phyloP scores from a whole-genome alignment of 2,329 filamentous ascomycete genomes.

The Elsinoe batatas region DNA sequence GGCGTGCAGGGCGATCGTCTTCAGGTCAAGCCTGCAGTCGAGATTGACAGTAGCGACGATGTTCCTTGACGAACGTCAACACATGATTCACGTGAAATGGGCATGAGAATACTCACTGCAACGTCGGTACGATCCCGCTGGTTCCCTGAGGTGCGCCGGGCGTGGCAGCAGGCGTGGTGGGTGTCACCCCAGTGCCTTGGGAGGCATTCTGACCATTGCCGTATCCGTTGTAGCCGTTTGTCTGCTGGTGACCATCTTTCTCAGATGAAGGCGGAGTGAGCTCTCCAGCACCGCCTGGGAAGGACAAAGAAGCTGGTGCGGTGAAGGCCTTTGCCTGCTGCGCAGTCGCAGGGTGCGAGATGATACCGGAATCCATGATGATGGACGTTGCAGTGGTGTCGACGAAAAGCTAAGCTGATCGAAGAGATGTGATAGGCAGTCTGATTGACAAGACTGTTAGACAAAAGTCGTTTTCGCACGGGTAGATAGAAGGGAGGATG shows the following conservation, averaged over 20 bases:
- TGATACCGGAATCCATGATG: conserved; percentile 68
- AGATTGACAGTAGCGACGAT: conserved; percentile 98
- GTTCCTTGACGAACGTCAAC: conserved; percentile 60
- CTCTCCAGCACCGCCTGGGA: conserved; percentile 74
- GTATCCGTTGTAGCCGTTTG: conserved; percentile 39
- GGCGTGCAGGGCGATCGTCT: conserved; percentile 96
- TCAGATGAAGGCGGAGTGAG: conserved; percentile 70
- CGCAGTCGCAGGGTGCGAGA: conserved; percentile 83
- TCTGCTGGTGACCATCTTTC: conserved; percentile 50
- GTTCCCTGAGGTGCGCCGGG: conserved; percentile 73
- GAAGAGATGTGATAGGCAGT: conserved; percentile 11
- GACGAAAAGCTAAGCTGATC: conserved; percentile 17
- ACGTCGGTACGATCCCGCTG: conserved; percentile 81
- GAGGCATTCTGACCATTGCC: conserved; percentile 38
- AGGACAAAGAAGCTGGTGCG: conserved; percentile 82
- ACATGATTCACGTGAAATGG: conserved; percentile 22
- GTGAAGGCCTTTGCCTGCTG: conserved; percentile 94
- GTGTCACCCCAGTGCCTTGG: conserved; percentile 67
- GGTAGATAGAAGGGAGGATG: neutral
- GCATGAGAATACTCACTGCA: conserved; percentile 74
- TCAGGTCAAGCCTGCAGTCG: conserved; percentile 92
- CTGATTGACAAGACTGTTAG: conserved; percentile 13
- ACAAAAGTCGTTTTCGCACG: conserved; percentile 3
- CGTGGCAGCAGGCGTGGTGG: conserved; percentile 83
- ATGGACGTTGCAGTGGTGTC: conserved; percentile 21